Evolutionary conservation across 2,329 filamentous ascomycete species (phyloP), one percentile per base, ranked within the genome.

Genomic region (Sarocladium oryzae): DNA sequence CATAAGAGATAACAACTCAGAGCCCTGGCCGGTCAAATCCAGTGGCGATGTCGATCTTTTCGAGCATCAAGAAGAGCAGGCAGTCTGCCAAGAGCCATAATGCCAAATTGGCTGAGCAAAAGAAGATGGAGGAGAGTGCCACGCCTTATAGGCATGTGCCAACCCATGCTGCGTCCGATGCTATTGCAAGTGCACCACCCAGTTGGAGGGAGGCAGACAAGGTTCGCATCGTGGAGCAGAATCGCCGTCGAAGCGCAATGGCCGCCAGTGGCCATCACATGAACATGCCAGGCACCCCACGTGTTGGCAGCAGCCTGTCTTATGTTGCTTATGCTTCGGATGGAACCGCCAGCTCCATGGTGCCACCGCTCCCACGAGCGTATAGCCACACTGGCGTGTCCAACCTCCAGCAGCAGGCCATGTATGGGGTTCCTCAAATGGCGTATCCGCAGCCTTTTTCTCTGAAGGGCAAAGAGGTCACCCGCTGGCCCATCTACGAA

Each of bases 151-250:
- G 69, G 50, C 81, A 85, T 60, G 65, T 81, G 18, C 79, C 81
- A n/a, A 82, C 71, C 13, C 82, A 85, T 60, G 81, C 81, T 24
- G 78, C 78, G 41, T 61, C 71, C 11, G 81, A 85, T 63, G 79
- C 81, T 38, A 65, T 83, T 38, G 69, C 72, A 20, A 75, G 74
- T 26, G 77, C 76, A 2, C 79, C 79, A 9, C 68, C 74, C 1
- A 73, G 69, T 56, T 80, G 73, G 71, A 73, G 72, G 48, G 58
- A 62, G 7, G 67, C 70, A 11, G 76, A 80, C 56, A 66, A 71
- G 38, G 59, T 64, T 21, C 72, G 64, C 54, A 77, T 81, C 50
- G 63, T 73, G 53, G 76, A 77, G 57, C 66, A 75, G 58, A 77
- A 79, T 63, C 69, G 68, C 51, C 69, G 71, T 53, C 69, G 76